These are phyloP conservation scores for Oryza glumipatula DNA, from an alignment of 176 grass and related monocot genomes.

Conservation along the genomic window DNA sequence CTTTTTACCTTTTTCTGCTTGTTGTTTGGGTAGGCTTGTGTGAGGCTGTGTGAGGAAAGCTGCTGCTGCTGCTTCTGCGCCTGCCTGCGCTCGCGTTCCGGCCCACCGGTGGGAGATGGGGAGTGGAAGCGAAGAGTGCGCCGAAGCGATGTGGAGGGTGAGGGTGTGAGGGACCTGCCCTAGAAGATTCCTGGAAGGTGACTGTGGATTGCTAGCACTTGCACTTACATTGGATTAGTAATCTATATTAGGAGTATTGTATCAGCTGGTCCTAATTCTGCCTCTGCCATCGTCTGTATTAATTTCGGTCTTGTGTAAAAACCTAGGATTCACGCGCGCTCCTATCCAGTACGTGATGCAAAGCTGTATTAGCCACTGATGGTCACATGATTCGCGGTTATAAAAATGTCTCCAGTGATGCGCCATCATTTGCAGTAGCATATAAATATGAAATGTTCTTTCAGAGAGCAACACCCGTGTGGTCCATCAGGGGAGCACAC, in stretches of 20 bases:
- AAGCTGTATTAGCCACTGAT: not conserved
- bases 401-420: too few species aligned
- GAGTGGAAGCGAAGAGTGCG: not conserved
- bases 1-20: not conserved
- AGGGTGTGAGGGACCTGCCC: conserved; percentile 2
- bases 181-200: conserved; percentile 66
- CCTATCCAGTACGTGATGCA: not conserved
- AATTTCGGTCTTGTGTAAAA: not conserved
- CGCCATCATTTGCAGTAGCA: not conserved
- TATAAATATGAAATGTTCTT: not conserved
- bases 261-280: conserved; percentile 42
- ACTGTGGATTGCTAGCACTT: not conserved
- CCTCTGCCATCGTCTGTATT: not conserved
- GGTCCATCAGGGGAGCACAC: not conserved
- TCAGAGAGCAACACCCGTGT: not conserved
- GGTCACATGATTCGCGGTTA: not conserved
- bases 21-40: conserved; percentile 24
- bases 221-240: not conserved
- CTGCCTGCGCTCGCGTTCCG: conserved; percentile 28
- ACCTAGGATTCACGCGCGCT: not conserved
- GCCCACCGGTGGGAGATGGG: not conserved
- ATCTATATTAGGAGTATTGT: not conserved
- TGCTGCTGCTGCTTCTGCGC: conserved; percentile 17
- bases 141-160: not conserved
- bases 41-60: conserved; percentile 24